Percentiles rank a stretch among this genome's conserved stretches.
phyloP scores from a whole-genome alignment of 139 green algal species.

The Mesotaenium endlicherianum region DNA sequence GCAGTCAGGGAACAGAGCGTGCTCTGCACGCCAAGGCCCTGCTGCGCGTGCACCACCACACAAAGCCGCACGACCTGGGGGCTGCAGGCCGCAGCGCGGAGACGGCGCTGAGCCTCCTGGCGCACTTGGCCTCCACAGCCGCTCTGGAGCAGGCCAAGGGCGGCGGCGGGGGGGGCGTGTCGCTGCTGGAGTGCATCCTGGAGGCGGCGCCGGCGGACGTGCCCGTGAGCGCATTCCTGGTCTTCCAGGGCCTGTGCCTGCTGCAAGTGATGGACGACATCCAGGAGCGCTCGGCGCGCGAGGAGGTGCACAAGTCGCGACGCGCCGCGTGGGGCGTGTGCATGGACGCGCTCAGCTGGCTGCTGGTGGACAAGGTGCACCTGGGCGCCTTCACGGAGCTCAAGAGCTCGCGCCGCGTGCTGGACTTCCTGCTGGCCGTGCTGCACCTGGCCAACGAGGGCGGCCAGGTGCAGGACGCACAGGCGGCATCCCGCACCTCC shows the following conservation, averaged over 20 bases:
- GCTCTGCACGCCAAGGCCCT: not conserved
- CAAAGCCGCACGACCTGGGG: not conserved
- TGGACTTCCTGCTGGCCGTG: slow-evolving; percentile 39
- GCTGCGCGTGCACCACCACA: not conserved
- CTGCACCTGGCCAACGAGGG: slow-evolving; percentile 33
- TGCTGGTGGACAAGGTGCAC: slow-evolving; percentile 35
- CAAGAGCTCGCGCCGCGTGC: not conserved
- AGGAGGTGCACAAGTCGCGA: not conserved
- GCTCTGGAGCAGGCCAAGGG: slow-evolving; percentile 8
- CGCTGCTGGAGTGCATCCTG: slow-evolving; percentile 32
- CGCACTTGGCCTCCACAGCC: slow-evolving; percentile 17
- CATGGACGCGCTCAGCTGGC: slow-evolving; percentile 17
- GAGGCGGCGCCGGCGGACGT: slow-evolving; percentile 19
- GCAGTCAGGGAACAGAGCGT: not conserved
- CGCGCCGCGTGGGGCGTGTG: slow-evolving; percentile 5
- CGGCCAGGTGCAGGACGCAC: slow-evolving; percentile 13
- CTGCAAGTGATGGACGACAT: slow-evolving; percentile 1
- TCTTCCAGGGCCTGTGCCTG: slow-evolving; percentile 42
- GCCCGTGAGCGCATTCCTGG: not conserved
- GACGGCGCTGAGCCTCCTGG: slow-evolving; percentile 24
- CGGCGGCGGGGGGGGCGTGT: too few species aligned
- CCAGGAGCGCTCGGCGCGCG: not conserved
- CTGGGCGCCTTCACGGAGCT: slow-evolving; percentile 21
- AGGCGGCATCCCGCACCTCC: not conserved
- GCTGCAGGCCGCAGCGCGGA: not conserved